Evolutionary conservation across 2,329 filamentous ascomycete species (phyloP).

Genomic region (Rutstroemia sp.): DNA sequence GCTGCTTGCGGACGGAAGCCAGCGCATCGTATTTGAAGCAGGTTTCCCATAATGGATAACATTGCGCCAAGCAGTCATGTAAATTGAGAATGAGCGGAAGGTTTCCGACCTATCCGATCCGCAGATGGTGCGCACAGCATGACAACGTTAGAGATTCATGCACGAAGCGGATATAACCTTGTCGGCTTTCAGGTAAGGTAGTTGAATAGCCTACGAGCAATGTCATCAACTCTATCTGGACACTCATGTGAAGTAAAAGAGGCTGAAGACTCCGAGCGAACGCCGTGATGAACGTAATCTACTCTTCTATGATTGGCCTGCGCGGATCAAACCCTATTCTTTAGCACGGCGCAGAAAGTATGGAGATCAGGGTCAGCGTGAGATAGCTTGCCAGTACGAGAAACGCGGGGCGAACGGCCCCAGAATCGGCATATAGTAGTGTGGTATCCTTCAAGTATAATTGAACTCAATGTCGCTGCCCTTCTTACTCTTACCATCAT

Average conservation of each 20-base stretch:
- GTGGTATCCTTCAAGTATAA: neutral
- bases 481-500: neutral
- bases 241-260: neutral
- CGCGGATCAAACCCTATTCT: neutral
- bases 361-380: neutral
- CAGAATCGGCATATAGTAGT: neutral
- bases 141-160: neutral
- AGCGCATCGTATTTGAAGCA: neutral
- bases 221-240: neutral
- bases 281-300: neutral
- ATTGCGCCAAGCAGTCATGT: neutral
- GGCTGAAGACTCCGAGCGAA: slow-evolving; percentile 1
- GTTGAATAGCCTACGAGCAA: neutral
- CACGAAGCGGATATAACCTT: neutral
- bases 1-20: neutral
- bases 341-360: neutral
- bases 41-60: too few species aligned
- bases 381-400: neutral
- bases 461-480: slow-evolving; percentile 2
- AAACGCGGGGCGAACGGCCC: slow-evolving; percentile 2
- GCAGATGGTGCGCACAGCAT: neutral
- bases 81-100: neutral
- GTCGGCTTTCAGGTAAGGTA: slow-evolving; percentile 5
- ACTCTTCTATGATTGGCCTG: neutral
- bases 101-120: neutral